Evolutionary conservation across 345 rosid genomes (phyloP), one percentile per base, ranked within the genome.

Genomic region (Luvunga scandens): DNA sequence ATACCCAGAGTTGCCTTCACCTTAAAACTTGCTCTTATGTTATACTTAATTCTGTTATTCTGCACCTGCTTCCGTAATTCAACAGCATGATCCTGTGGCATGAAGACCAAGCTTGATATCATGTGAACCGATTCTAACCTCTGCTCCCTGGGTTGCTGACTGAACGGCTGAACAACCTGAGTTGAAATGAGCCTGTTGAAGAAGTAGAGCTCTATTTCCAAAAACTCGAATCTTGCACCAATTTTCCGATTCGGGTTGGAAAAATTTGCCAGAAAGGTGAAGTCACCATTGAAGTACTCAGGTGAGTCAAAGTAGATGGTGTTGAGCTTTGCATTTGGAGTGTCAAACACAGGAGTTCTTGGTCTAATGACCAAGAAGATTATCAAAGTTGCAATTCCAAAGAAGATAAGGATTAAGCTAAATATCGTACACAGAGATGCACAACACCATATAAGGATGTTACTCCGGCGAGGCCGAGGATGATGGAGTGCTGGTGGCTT

Each of bases 241-340:
- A 93, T 82, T 82, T 90, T 93, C 79, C 80, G 80, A 78, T 93
- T 93, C 16, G 95, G 97, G 79, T 95, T 95, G 75, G 97, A 87
- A 79, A 93, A 91, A 59, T 92, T 92, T 21, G 88, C 89, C 3
- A 87, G 84, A 80, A 93, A 81, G 78, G 87, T 81, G 73, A 95
- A 76, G 64, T 95, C 94, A 3, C 97, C 97, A 0, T 92, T 95
- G 88, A 95, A 90, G 83, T 87, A 92, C 76, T 86, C 92, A 0
- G 94, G 94, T 4, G 98, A 87, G 71, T 91, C 97, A 38, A 95
- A 91, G 93, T 87, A 89, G 83, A 93, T 81, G 57, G 80, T 86
- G 83, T 83, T 95, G 83, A 95, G 95, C 64, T 77, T 88, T 53
- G 94, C 98, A 14, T 84, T 84, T 0, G 95, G 84, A 71, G 88